Evolutionary conservation across 83 land plant species (phyloP), one percentile per base, ranked within the genome.

Genomic region (Larix sibirica): DNA sequence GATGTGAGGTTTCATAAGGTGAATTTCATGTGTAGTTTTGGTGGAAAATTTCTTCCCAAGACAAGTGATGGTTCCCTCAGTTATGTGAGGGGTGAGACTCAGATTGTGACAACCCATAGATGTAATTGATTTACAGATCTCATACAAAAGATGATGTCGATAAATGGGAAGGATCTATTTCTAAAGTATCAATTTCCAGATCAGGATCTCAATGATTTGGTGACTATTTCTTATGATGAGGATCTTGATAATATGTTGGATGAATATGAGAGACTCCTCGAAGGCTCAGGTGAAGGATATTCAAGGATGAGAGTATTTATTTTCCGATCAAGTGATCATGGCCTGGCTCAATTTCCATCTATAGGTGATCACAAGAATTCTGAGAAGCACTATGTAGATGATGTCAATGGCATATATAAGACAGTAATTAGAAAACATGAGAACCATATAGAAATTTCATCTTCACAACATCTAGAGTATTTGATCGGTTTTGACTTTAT

Each of bases 231-330:
- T 6, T 88, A 87, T 70, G 75, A 83, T 5, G 96, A 92, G 69
- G 96, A 94, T 76, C 81, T 94, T 17, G 92, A 90, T 56, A 90
- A 90, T 40, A 91, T 94, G 96, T 87, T 94, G 91, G 94, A 92
- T 17, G 93, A 92, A 85, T 83, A 79, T 44, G 65, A 74, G 75
- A 82, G 84, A 67, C 69, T 38, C 38, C 77, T 70, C 40, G 89
- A 87, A 54, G 79, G 87, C 18, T 87, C 87, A 13, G 56, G 85
- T 3, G 93, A 87, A 80, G 90, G 90, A 47, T 90, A 90, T 6
- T 80, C 85, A 17, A 94, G 89, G 75, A 83, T 91, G 2, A 83
- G 94, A 77, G 62, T 94, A 20, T 94, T 91, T 80, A 77, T 94
- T 73, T 94, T 94, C 79, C 61, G 89, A 3, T 69, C 83, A 78